Evolutionary conservation across 1,284 basidiomycete species (phyloP), one percentile per base, ranked within the genome.

Genomic region (Sporisorium exsertum): DNA sequence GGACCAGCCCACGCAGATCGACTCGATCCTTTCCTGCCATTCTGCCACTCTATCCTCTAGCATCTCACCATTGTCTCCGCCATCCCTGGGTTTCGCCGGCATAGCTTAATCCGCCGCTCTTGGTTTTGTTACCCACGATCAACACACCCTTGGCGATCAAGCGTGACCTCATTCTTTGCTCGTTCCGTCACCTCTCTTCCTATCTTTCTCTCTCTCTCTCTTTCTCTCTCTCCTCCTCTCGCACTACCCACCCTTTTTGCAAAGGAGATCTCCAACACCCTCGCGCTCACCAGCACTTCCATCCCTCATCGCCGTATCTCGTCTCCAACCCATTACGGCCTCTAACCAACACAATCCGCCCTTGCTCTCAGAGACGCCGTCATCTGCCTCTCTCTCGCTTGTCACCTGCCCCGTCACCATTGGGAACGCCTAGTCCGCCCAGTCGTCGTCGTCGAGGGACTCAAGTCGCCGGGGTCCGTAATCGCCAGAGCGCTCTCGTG

Each of bases 281-380:
- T 63, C 46, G 26, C 15, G 26, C 55, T 45, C 35, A 22, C 35
- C 22, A 27, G n/a, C 32, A 46, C n/a, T n/a, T n/a, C n/a, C n/a
- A n/a, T n/a, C n/a, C n/a, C n/a, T n/a, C n/a, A n/a, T n/a, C n/a
- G n/a, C n/a, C n/a, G n/a, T n/a, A n/a, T 40, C 57, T 54, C 40
- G 33, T 51, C 12, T 58, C 57, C 46, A 35, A 27, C 46, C 37
- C 33, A 22, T n/a, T 53, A 42, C 68, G 58, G 54, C 62, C 59
- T 71, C 57, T 54, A 47, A 55, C 5, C 58, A 26, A 43, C 51
- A 22, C 33, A 37, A 51, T 42, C 15, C 37, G 37, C 37, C 33
- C 49, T 5, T 50, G 16, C 49, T 49, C 29, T 9, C 58, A 43
- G 58, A 55, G 46, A 59, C 52, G 64, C 58, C 64, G 51, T 35